These are phyloP conservation scores for Colletotrichum noveboracense DNA, from an alignment of 2,329 filamentous ascomycete genomes.

Conservation along the genomic window DNA sequence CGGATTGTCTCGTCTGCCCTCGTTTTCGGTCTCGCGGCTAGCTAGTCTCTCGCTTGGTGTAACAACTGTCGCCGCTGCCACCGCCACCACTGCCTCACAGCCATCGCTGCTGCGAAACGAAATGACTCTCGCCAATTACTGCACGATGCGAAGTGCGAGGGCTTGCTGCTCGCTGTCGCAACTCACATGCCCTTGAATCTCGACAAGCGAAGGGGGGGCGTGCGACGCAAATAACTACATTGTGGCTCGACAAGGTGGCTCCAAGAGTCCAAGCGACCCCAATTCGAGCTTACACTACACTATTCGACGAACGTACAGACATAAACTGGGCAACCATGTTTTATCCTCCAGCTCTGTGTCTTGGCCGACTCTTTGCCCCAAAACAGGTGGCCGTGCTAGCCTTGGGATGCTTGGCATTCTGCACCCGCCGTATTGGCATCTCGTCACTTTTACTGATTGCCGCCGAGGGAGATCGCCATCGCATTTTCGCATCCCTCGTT, in stretches of 20 bases:
- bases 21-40: not conserved
- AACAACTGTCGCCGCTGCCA: not conserved
- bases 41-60: not conserved
- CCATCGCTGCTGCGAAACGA: not conserved
- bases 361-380: not conserved
- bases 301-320: not conserved
- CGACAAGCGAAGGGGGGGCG: not conserved
- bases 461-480: not conserved
- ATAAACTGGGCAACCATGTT: not conserved
- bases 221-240: not conserved
- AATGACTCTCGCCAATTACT: not conserved
- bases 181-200: not conserved
- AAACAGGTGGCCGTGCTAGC: not conserved
- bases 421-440: slow-evolving; percentile 2
- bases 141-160: not conserved
- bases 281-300: not conserved
- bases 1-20: not conserved
- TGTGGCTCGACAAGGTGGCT: not conserved
- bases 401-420: slow-evolving; percentile 10
- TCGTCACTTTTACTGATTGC: not conserved
- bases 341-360: not conserved
- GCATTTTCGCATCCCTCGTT: not conserved
- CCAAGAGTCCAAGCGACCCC: not conserved
- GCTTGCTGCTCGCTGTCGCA: not conserved
- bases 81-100: not conserved